Evolutionary conservation across 2,329 filamentous ascomycete genomes (phyloP), one percentile per base, ranked within the genome.

Genomic region (Ophiostoma montium): DNA sequence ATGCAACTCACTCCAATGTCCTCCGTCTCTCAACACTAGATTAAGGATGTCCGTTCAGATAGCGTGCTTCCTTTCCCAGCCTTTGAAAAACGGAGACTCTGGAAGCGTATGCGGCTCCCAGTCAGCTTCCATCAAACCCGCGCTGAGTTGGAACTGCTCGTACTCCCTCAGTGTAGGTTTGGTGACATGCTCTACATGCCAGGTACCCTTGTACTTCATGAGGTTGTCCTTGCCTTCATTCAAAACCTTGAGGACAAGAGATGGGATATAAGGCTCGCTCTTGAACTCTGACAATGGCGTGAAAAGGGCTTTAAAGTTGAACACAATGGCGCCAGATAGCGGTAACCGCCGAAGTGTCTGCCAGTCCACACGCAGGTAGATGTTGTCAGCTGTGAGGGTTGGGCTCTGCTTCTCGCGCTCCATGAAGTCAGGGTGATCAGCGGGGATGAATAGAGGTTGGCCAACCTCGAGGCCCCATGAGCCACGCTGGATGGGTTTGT

Each of bases 271-370:
- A 0, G 84, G 76, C 61, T 94, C 87, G 50, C 83, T 70, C 2
- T 75, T 68, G 50, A 94, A 79, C 54, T 83, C 78, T 0, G 70
- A 61, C 0, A 94, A 62, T 0, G 84, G 83, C 0, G 86, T 92
- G 63, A 94, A 94, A 0, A 92, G 63, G 0, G 83, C 86, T 60
- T 90, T 94, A 74, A 90, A 94, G 62, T 92, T 94, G 68, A 94
- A 94, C 0, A 87, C 75, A 1, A 94, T 69, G 0, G 75, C 82
- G 0, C 76, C 85, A 0, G 82, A 87, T 0, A 94, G 68, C 0
- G 87, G 86, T 0, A 94, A 66, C 3, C 87, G 76, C 2, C 87
- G 78, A 4, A 94, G 67, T 0, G 87, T 94, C 64, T 94, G 88
- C 85, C 86, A 94, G 62, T 94, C 87, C 2, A 92, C 86, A 5